Percentiles rank a stretch among this genome's conserved stretches.
phyloP scores from a whole-genome alignment of 2,329 filamentous ascomycete species.

The Xylariaceae sp. region DNA sequence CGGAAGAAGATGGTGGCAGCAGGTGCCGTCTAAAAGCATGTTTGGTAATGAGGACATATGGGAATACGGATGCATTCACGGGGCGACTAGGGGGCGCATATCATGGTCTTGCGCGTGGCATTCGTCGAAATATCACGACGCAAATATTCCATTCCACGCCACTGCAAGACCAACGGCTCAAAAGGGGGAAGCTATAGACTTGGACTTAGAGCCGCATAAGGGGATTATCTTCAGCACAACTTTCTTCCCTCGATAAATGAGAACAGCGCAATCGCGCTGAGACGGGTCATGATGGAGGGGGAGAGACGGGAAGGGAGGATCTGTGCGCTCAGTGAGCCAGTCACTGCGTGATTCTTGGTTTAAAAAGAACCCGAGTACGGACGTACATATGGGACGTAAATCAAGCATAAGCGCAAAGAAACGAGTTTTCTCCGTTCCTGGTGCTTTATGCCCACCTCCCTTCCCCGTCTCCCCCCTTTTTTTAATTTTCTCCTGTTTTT shows the following conservation, averaged over 20 bases:
- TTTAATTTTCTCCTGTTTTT: too few species aligned
- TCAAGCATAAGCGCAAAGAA: too few species aligned
- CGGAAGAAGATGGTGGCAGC: conserved; percentile 96
- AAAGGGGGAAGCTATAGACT: conserved; percentile 18
- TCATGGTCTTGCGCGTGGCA: background rate
- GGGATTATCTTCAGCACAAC: background rate
- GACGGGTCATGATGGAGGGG: background rate
- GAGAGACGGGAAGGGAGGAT: too few species aligned
- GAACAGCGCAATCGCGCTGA: background rate
- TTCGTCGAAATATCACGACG: background rate
- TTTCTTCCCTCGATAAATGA: background rate
- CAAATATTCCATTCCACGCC: conserved; percentile 9
- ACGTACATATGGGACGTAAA: too few species aligned
- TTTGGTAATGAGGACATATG: background rate
- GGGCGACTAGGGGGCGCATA: background rate
- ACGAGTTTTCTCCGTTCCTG: too few species aligned
- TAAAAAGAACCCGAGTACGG: too few species aligned
- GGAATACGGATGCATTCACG: conserved; percentile 8
- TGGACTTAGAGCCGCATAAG: conserved; percentile 23
- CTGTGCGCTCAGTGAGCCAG: too few species aligned
- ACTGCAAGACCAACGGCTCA: conserved; percentile 11
- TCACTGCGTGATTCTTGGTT: too few species aligned
- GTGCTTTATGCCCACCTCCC: too few species aligned
- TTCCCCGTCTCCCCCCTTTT: too few species aligned
- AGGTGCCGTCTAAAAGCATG: conserved; percentile 70